phyloP scores from a whole-genome alignment of 176 grass and related monocot species.

The Saccharum officinarum region DNA sequence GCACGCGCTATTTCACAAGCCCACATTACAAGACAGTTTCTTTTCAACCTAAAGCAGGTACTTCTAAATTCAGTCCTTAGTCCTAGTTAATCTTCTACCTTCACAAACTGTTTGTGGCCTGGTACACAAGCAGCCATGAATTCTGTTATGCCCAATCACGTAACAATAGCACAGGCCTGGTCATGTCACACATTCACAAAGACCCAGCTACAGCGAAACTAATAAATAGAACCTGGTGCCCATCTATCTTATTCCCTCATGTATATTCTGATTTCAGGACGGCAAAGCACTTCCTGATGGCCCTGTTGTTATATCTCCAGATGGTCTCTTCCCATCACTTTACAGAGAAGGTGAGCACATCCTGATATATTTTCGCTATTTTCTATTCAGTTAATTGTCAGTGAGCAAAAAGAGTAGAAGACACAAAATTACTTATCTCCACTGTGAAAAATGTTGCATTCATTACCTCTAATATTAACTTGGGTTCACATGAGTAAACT shows the following conservation, averaged over 20 bases:
- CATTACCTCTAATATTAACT: background rate
- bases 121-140: background rate
- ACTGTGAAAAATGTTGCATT: background rate
- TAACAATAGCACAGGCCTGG: background rate
- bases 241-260: conserved; percentile 18
- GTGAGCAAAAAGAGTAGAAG: background rate
- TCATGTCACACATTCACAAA: conserved; percentile 1
- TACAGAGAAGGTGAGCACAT: conserved; percentile 87
- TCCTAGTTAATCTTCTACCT: conserved; percentile 4
- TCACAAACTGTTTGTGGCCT: conserved; percentile 8
- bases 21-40: conserved; percentile 83
- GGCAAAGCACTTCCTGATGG: conserved; percentile 91
- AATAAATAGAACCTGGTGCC: conserved; percentile 11
- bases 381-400: background rate
- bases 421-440: background rate
- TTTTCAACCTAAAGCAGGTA: conserved; percentile 97
- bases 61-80: background rate
- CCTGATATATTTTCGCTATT: background rate
- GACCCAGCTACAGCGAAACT: background rate
- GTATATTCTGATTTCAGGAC: conserved; percentile 65
- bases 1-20: conserved; percentile 96
- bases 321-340: conserved; percentile 95
- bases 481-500: background rate
- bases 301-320: conserved; percentile 97
- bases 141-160: conserved; percentile 12